Evolutionary conservation across 169 alveolate genomes (phyloP), one percentile per base, ranked within the genome.

Genomic region (Plasmodium fragile): DNA sequence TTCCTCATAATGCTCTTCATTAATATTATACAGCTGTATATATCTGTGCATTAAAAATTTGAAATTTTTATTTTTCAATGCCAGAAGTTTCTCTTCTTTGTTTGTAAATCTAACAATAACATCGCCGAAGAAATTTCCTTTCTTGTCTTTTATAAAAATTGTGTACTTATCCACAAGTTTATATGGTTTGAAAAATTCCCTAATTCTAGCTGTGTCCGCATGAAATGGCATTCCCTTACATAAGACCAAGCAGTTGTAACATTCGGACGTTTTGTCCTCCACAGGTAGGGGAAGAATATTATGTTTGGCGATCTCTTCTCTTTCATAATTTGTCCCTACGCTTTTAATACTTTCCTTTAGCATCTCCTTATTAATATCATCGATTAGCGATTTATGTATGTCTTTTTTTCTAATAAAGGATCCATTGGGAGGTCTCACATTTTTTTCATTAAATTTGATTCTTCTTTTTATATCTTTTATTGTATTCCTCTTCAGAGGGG

Each of bases 1-100:
- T 91, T 91, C 94, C 45, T 91, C 92, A 28, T 91, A 91, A 91
- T 91, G 92, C 41, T 91, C 94, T 71, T 91, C 94, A 81, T 91
- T 91, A 18, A 91, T 41, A 16, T 79, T 45, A 80, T 41, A 91
- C 53, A 91, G 53, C 28, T 91, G 94, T 91, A 91, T 91, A 70
- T 91, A 91, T 25, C 94, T 91, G 83, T 91, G 92, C 41, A 81
- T 69, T 32, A 91, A 41, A 8, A 91, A 91, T 81, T 91, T 91
- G 22, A 39, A 91, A 45, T 91, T 91, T 91, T 91, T 91, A 77
- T 91, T 91, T 91, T 91, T 79, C 75, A 91, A 36, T 30, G 94
- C 94, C 45, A 91, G 59, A 0, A 49, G 13, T 71, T 91, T 91
- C 41, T 91, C 81, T 49, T 91, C 71, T 43, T 81, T 91, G 73